Base-by-base conservation (phyloP, 768 basidiomycete species). In the Naganishia randhawae region DNA sequence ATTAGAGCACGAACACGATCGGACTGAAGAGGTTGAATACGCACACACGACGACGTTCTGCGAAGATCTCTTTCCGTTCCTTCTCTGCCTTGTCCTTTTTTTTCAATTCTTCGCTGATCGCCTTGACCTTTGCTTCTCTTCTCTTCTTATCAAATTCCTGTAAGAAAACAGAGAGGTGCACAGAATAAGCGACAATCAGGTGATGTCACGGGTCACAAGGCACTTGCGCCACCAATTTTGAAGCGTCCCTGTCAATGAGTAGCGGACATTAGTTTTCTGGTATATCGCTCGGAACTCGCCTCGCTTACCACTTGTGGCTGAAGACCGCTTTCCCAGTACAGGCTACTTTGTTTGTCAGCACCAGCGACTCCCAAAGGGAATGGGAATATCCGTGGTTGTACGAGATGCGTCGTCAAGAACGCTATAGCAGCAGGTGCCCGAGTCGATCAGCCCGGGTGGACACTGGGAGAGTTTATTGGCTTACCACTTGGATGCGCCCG, bases 401-500 rank as follows among this genome's bases (percentile, higher is more conserved):
- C 50, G 4, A 70, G 52, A 5, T 65, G 45, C 11, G 42, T 70
- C 11, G 65, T 61, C 16, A 70, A 29, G n/a, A 62, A 70, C 8
- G 69, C 69, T 69, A n/a, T n/a, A n/a, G 42, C 3, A 17, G 11
- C 8, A n/a, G 7, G 54, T 33, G 45, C n/a, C 22, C 16, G 10
- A 19, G 16, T 9, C 33, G 9, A 31, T 66, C 50, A 66, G 51
- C 37, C 27, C 10, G 19, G 1, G 57, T 14, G 16, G 6, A 13
- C 29, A 10, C 2, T 1, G 9, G 35, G 16, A 17, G 3, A 39
- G 41, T 1, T 6, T 1, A 3, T 13, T 27, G 41, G 55, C 54
- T 42, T 55, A 65, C 69, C 65, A 42, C 69, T 70, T 11, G 69
- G 69, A 63, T 70, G 69, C 4, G 69, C 69, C 52, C 69, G 54